These are phyloP conservation scores for Chalciporus pseudorubinellus DNA, from an alignment of 768 basidiomycete species.

Conservation along the genomic window DNA sequence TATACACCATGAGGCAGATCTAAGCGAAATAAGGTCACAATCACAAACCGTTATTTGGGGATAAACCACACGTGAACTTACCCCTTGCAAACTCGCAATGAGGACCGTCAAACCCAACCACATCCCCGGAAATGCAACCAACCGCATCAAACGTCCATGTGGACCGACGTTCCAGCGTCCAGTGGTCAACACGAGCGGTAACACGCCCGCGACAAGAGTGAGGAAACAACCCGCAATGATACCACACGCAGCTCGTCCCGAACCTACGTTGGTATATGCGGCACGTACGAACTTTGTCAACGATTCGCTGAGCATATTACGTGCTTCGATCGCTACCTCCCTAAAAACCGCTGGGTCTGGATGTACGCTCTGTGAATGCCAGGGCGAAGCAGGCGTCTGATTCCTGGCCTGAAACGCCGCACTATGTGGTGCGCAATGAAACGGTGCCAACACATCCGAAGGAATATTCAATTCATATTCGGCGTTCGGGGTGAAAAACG, in stretches of 20 bases:
- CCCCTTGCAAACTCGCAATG: constrained; percentile 63
- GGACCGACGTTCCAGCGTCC: constrained; percentile 35
- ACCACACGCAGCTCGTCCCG: constrained; percentile 65
- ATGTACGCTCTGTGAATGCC: constrained; percentile 38
- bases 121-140: constrained; percentile 61
- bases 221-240: constrained; percentile 59
- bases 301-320: constrained; percentile 58
- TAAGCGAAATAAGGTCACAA: constrained; percentile 10
- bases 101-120: constrained; percentile 68
- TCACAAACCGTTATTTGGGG: not conserved
- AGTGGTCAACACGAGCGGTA: constrained; percentile 50
- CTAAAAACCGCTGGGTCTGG: constrained; percentile 66
- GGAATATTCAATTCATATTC: constrained; percentile 72
- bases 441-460: constrained; percentile 60
- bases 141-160: constrained; percentile 50
- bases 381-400: constrained; percentile 9
- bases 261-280: constrained; percentile 69
- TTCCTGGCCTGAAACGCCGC: constrained; percentile 17
- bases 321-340: constrained; percentile 56
- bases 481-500: constrained; percentile 72
- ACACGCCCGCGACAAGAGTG: constrained; percentile 44
- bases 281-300: constrained; percentile 66
- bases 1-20: constrained; percentile 71
- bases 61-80: constrained; percentile 29
- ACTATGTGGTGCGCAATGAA: constrained; percentile 43